A percentile compares a stretch with the other conserved stretches of the same genome.
Evolutionary conservation across 306 rosid genomes (phyloP).

Genomic region (Benincasa hispida): DNA sequence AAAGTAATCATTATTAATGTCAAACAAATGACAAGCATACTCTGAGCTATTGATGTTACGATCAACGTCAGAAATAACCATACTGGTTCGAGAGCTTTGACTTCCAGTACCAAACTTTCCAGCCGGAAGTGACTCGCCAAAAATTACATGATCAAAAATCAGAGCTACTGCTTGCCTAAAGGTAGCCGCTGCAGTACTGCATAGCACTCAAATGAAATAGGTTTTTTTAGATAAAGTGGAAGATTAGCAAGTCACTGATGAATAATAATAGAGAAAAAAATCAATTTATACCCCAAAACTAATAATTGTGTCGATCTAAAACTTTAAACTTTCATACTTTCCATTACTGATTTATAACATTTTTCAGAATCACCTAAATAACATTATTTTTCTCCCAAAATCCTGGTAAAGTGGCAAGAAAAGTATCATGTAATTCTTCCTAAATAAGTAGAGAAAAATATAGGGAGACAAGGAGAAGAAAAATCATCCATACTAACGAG

Average conservation of each 20-base stretch:
- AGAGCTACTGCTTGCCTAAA: constrained; percentile 96
- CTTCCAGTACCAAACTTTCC: constrained; percentile 67
- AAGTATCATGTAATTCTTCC: too few species aligned
- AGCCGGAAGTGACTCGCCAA: constrained; percentile 81
- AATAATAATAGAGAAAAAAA: neutral
- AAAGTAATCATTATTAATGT: neutral
- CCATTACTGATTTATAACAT: too few species aligned
- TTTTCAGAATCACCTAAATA: too few species aligned
- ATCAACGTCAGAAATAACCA: constrained; percentile 69
- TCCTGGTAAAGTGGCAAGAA: too few species aligned
- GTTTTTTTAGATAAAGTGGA: constrained; percentile 8
- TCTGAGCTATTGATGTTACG: constrained; percentile 60
- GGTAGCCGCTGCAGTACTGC: constrained; percentile 98
- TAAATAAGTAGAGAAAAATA: too few species aligned
- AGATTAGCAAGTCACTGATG: neutral
- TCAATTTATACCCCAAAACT: too few species aligned
- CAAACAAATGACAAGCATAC: constrained; percentile 30
- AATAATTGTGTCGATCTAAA: too few species aligned
- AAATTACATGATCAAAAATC: constrained; percentile 70
- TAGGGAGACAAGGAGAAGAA: too few species aligned
- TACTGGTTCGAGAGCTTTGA: constrained; percentile 61
- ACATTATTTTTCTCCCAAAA: too few species aligned
- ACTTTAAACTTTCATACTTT: too few species aligned
- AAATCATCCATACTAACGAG: too few species aligned
- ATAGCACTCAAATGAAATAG: constrained; percentile 28